Base-by-base conservation (phyloP, 768 basidiomycete species). In the Boletus subcaerulescens region DNA sequence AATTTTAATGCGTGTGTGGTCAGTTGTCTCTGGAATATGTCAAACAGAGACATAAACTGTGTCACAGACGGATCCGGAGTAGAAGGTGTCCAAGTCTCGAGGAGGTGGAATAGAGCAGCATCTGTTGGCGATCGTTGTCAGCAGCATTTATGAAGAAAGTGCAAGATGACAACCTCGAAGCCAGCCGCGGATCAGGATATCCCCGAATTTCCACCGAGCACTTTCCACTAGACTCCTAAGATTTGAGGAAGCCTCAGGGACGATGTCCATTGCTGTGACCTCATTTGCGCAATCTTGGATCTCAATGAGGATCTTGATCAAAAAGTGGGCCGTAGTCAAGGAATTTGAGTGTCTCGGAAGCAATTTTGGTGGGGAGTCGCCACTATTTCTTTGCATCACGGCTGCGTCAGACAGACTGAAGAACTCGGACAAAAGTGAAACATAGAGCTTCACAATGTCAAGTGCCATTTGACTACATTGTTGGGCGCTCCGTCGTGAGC, bases 401-500 rank as follows among this genome's bases (percentile, higher is more conserved):
- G 84, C 81, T 64, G 88, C 80, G 63, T 90, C 91, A 8, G 91
- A 92, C 46, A 93, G 74, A 49, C 76, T 77, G 76, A 98, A 95
- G 73, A 93, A 92, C 60, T 92, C 83, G 5, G 92, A 93, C 42
- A 97, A 71, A 22, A 90, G 78, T 4, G 88, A 84, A 45, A 92
- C 86, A 73, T 94, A 98, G 40, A 89, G 81, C 65, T 87, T 89
- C 63, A 93, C 78, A 44, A 96, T 84, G 62, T 95, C 93, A 29
- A 89, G 76, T 3, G 90, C 89, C 91, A 98, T 95, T 4, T 84
- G 85, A 31, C 85, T 81, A 66, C 89, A 89, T 69, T 95, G 91
- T 2, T 85, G 80, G 3, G 92, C 84, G 59, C 91, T 91, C 48
- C 94, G 86, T 22, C 89, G 83, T 17, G 84, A 82, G 14, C 78